Conservation (phyloP, 2,329 filamentous ascomycete species). For the Penicillium oxalicum region DNA sequence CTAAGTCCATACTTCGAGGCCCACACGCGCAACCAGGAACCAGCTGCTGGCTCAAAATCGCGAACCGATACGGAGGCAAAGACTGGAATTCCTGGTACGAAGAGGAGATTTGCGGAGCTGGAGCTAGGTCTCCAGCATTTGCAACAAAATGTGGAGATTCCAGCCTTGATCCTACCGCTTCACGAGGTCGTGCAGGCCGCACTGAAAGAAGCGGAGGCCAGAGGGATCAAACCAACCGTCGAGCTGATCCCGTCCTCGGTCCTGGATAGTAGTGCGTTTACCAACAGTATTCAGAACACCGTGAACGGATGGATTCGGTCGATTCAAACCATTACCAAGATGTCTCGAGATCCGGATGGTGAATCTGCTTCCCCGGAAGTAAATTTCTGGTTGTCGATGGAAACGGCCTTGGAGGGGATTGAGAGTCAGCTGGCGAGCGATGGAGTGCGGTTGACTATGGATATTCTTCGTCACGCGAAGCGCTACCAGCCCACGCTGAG, state of each 20-base stretch:
- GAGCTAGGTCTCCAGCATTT: constrained; percentile 85
- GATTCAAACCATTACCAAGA: constrained; percentile 92
- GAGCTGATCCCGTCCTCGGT: constrained; percentile 72
- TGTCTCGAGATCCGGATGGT: constrained; percentile 73
- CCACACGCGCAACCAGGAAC: constrained; percentile 76
- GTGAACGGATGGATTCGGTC: constrained; percentile 99
- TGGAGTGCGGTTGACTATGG: constrained; percentile 83
- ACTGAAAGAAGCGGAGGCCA: constrained; percentile 67
- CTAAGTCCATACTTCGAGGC: constrained; percentile 96
- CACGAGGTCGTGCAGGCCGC: constrained; percentile 84
- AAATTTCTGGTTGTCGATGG: constrained; percentile 98
- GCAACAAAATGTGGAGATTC: constrained; percentile 97
- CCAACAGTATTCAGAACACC: constrained; percentile 87
- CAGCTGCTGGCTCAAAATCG: constrained; percentile 59
- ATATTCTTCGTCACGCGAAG: constrained; percentile 94
- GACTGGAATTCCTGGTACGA: constrained; percentile 92
- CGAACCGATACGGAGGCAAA: constrained; percentile 83
- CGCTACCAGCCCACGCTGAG: constrained; percentile 96
- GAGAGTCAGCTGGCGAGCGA: constrained; percentile 82
- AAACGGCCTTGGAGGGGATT: constrained; percentile 84
- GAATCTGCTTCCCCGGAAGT: constrained; percentile 92
- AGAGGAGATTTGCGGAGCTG: constrained; percentile 92
- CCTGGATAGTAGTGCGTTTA: constrained; percentile 82
- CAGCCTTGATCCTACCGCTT: constrained; percentile 78
- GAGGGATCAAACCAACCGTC: constrained; percentile 63